Percentiles rank a stretch among this genome's conserved stretches.
phyloP scores from a whole-genome alignment of 2,329 filamentous ascomycete species.

The Fusarium ramigenum region DNA sequence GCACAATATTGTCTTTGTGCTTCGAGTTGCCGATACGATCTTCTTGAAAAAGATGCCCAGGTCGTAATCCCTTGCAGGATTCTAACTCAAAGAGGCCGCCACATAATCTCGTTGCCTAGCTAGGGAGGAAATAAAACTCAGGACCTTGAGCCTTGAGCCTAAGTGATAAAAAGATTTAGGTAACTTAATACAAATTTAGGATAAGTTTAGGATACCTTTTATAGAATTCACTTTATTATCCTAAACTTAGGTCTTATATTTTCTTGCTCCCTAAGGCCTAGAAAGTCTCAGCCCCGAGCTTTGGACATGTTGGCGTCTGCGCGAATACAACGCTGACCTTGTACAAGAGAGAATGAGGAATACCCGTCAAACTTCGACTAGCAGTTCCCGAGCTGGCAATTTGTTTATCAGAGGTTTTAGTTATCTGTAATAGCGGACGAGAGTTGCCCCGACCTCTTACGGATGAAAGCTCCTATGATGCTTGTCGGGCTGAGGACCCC shows the following conservation, averaged over 20 bases:
- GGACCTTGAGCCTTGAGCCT: too few relatives aligned
- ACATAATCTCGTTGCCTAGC: neutral
- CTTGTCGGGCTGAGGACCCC: neutral
- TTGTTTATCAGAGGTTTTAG: too few relatives aligned
- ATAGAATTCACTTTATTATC: too few relatives aligned
- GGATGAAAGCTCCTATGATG: neutral
- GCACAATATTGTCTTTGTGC: neutral
- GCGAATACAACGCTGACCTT: neutral
- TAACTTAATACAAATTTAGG: too few relatives aligned
- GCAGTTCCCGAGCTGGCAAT: neutral
- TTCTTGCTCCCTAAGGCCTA: too few relatives aligned
- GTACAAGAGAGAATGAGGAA: neutral
- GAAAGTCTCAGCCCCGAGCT: neutral
- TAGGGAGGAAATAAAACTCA: too few relatives aligned
- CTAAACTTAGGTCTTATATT: too few relatives aligned
- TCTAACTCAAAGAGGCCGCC: neutral
- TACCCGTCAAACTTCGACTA: neutral
- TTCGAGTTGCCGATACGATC: neutral
- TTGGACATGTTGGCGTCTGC: neutral
- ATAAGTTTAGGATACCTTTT: too few relatives aligned
- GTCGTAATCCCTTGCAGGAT: neutral
- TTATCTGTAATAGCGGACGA: neutral
- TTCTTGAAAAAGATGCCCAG: neutral
- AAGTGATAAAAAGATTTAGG: too few relatives aligned
- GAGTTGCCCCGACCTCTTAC: neutral